Conservation (phyloP, 169 alveolate genomes). For the Plasmodium ovale region DNA sequence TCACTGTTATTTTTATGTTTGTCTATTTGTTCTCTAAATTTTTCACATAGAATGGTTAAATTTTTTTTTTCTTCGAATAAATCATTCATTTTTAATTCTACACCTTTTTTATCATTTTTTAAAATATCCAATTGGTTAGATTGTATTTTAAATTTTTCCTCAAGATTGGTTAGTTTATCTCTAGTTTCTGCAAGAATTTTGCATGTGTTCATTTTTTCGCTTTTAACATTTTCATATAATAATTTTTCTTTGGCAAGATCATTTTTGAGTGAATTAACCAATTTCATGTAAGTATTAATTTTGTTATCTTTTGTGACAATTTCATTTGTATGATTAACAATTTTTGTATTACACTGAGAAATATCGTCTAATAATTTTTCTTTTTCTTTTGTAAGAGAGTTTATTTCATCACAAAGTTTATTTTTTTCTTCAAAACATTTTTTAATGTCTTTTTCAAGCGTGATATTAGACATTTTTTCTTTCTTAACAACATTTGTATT, state of each 20-base stretch:
- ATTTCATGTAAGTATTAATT: slow-evolving; percentile 46
- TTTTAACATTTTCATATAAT: slow-evolving; percentile 67
- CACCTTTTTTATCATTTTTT: slow-evolving; percentile 74
- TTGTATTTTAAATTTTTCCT: slow-evolving; percentile 87
- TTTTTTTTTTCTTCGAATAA: slow-evolving; percentile 88
- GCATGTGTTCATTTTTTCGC: slow-evolving; percentile 91
- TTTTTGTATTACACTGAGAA: slow-evolving; percentile 10
- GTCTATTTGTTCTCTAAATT: slow-evolving; percentile 84
- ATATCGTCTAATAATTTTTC: slow-evolving; percentile 52
- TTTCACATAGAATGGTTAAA: slow-evolving; percentile 83
- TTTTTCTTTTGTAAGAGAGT: slow-evolving; percentile 35
- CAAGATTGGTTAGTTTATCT: slow-evolving; percentile 87
- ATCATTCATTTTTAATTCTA: slow-evolving; percentile 77
- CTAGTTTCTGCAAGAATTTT: slow-evolving; percentile 90
- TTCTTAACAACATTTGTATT: slow-evolving; percentile 53
- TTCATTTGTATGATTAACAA: slow-evolving; percentile 20
- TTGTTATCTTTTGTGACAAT: slow-evolving; percentile 35
- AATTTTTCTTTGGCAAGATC: slow-evolving; percentile 61
- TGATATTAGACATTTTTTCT: slow-evolving; percentile 35
- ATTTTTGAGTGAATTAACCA: slow-evolving; percentile 48
- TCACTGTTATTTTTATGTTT: slow-evolving; percentile 88
- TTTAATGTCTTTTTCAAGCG: slow-evolving; percentile 55
- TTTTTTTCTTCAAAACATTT: slow-evolving; percentile 65
- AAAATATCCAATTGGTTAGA: slow-evolving; percentile 73
- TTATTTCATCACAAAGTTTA: slow-evolving; percentile 64